Evolutionary conservation across 1,139 yeast species (phyloP), one percentile per base, ranked within the genome.

Genomic region (Protomyces inundatus): DNA sequence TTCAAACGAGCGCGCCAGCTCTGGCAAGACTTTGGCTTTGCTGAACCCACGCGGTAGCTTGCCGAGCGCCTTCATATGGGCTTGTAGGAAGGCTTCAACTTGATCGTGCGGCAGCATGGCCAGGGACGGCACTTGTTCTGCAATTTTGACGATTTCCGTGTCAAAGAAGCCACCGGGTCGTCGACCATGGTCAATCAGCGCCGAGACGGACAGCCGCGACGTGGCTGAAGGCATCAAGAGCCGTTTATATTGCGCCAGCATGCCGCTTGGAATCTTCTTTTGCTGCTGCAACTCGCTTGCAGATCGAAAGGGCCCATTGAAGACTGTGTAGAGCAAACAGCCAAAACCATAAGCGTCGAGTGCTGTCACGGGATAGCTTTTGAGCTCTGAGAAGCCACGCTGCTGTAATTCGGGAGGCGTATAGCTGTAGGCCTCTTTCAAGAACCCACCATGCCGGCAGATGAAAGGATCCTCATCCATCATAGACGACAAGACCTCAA

Each of bases 281-380:
- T 67, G 66, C 4, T 68, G 65, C 12, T 71, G 65, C 56, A 71
- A 71, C 5, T 69, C 73, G 2, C 65, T 59, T 4, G 71, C 66
- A 4, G 67, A 64, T 34, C 68, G 65, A n/a, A 67, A 62, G 2
- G 66, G 62, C 32, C 73, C 73, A 53, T 79, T 78, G 71, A 85
- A 82, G 1, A 82, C 74, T 68, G 73, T 77, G 67, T 77, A 79
- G 9, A 87, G 79, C 42, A 89, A 77, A 3, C 76, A 74, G 1
- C 90, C 96, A 54, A 85, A 77, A 65, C 80, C 79, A 74, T 80
- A 86, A 0, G 95, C 79, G 71, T 90, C 97, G 63, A 77, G 54
- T 60, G 62, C 46, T 7, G 66, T 45, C 32, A 46, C 33, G 32
- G 23, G 39, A 5, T 55, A 16, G 23, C 23, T 62, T 23, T 45